Evolutionary conservation across 2,329 filamentous ascomycete genomes (phyloP), one percentile per base, ranked within the genome.

Genomic region (Alternaria metachromatica): DNA sequence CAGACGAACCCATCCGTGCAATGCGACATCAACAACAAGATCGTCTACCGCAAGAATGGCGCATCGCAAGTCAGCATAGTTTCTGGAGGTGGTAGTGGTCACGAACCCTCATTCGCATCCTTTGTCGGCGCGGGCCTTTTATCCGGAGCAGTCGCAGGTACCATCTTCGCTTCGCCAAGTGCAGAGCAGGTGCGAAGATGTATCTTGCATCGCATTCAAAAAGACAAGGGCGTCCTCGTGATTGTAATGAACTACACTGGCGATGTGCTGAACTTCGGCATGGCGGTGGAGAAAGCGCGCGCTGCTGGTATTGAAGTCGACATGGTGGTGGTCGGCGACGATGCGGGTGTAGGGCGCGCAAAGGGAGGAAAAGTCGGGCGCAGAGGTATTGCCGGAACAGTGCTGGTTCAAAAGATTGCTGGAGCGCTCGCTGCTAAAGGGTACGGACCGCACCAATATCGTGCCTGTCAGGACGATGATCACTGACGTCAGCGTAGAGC

Each of bases 211-310:
- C 86, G 92, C 20, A 91, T 97, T 4, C 88, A 92, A 64, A 86
- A 87, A 4, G 85, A 87, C 48, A 87, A 88, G 65, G 95, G 94
- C 23, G 91, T 97, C 2, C 80, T 97, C 44, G 91, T 97, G n/a
- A 90, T 94, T 6, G 92, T 97, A 28, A 97, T 97, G 92, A 97
- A 97, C 80, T 97, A 97, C 80, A 97, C 93, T 30, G 84, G 84
- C 3, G 84, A 85, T 65, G 79, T 97, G 58, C 86, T 97, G 70
- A 96, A 97, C 82, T 97, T 97, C 77, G 94, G 94, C 59, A 91
- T 97, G 87, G 94, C 91, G 1, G 92, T 96, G 9, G 95, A 97
- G 80, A 97, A 97, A 83, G 94, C 94, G 15, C 90, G 91, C 62
- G 93, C 93, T 2, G 88, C 89, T 0, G 94, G 93, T 0, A 81